Base-by-base conservation (phyloP, 1,284 basidiomycete genomes). In the Ganoderma sinense region DNA sequence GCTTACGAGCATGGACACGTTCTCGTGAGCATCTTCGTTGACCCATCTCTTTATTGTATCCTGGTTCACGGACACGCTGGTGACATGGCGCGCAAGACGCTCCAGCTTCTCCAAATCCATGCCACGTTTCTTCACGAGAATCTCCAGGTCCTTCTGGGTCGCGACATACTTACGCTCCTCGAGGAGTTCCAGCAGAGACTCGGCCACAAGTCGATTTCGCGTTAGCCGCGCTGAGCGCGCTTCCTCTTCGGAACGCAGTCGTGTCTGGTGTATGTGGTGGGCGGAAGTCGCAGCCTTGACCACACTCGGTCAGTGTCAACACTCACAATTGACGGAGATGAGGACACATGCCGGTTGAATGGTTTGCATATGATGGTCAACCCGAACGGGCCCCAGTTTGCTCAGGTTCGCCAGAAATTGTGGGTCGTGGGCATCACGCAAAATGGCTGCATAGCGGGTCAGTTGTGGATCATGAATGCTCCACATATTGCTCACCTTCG, bases 321-420 rank as follows among this genome's bases (percentile, higher is more conserved):
- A 4, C 40, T 56, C 13, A 58, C 40, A 56, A 31, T 23, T 18
- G 18, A 65, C 4, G 40, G 36, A 26, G n/a, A 1, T 33, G 56
- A n/a, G 20, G 16, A 14, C 23, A 80, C 89, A 79, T 78, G 93
- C 93, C 16, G 86, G 80, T 71, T 82, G 85, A 63, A 90, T 75
- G 6, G 85, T 81, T 69, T 85, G 81, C 88, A 88, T 88, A 75
- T 87, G 86, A 77, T 88, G 91, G 79, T 90, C 89, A 26, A 96
- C 92, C 26, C 82, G 83, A 8, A 96, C 94, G 33, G 87, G 91
- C 0, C 94, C 94, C 4, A 96, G 82, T 56, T 82, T 85, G 72
- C 78, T 89, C 62, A 97, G 81, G 75, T 94, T 95, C 40, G 88
- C 84, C 76, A 94, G 79, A 69, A 96, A 90, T 65, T 96, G 89